Conservation (phyloP, 495 filamentous ascomycete genomes). For the Penicillium alfredii region DNA sequence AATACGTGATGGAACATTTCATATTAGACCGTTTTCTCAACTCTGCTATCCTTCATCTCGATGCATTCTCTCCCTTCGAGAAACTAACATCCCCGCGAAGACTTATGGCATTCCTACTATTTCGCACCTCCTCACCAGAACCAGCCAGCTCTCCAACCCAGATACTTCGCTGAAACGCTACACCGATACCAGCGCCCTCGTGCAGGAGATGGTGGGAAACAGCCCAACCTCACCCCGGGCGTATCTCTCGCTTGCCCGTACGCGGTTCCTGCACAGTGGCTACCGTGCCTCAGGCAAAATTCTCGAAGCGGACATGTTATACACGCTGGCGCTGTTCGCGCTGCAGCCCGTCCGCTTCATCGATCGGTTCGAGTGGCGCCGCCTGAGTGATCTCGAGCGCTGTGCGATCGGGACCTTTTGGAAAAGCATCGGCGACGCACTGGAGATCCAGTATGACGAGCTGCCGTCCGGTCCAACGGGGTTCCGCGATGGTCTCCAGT, state of each 20-base stretch:
- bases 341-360: constrained; percentile 55
- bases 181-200: constrained; percentile 54
- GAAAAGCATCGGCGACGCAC: constrained; percentile 57
- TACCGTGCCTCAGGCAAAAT: constrained; percentile 57
- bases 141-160: constrained; percentile 50
- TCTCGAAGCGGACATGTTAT: constrained; percentile 58
- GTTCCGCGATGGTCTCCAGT: constrained; percentile 59
- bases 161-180: constrained; percentile 55
- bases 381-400: constrained; percentile 54
- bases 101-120: constrained; percentile 65
- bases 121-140: constrained; percentile 50
- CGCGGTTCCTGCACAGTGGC: constrained; percentile 59
- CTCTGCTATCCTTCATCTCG: too few relatives aligned
- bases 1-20: too few relatives aligned
- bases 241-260: constrained; percentile 51
- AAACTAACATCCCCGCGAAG: constrained; percentile 17
- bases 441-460: constrained; percentile 50
- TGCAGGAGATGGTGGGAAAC: constrained; percentile 49
- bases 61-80: too few relatives aligned
- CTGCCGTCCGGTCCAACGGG: constrained; percentile 34
- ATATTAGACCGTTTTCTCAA: too few relatives aligned
- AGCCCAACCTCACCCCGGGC: constrained; percentile 45
- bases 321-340: constrained; percentile 59
- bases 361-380: constrained; percentile 56
- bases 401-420: constrained; percentile 62